A percentile compares a stretch with the other conserved stretches of the same genome.
Conservation (phyloP, 2,329 filamentous ascomycete genomes). For the Neofusicoccum ribis region DNA sequence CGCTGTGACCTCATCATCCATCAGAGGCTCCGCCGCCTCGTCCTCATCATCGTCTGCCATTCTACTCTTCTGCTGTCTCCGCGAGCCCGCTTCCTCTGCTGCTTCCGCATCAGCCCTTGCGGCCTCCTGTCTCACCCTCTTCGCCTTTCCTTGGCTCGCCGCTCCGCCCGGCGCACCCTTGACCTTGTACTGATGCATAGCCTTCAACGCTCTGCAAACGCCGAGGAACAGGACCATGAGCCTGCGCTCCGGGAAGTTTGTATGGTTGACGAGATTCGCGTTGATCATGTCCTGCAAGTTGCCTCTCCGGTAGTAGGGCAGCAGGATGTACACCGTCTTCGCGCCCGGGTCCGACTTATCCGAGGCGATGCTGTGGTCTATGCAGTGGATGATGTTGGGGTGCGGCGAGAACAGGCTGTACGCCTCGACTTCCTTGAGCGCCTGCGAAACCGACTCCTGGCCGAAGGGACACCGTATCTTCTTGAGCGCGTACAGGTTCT, state of each 20-base stretch:
- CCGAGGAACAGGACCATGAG: slow-evolving; percentile 90
- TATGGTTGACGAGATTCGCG: slow-evolving; percentile 94
- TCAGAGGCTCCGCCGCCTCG: slow-evolving; percentile 77
- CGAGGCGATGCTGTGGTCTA: slow-evolving; percentile 79
- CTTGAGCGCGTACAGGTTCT: slow-evolving; percentile 89
- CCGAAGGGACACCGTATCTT: slow-evolving; percentile 99
- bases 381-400: slow-evolving; percentile 80
- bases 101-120: slow-evolving; percentile 54
- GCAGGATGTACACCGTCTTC: slow-evolving; percentile 94
- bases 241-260: slow-evolving; percentile 80
- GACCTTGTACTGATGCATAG: slow-evolving; percentile 87
- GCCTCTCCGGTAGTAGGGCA: slow-evolving; percentile 92
- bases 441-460: slow-evolving; percentile 90
- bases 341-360: slow-evolving; percentile 67
- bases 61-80: slow-evolving; percentile 43
- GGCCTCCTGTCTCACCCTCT: slow-evolving; percentile 56
- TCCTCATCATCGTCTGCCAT: slow-evolving; percentile 67
- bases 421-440: slow-evolving; percentile 95
- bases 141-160: slow-evolving; percentile 54
- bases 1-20: slow-evolving; percentile 73
- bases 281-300: slow-evolving; percentile 99
- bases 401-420: slow-evolving; percentile 86
- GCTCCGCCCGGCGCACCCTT: slow-evolving; percentile 55
- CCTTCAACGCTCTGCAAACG: slow-evolving; percentile 81
- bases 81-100: slow-evolving; percentile 44